Evolutionary conservation across 139 green algal genomes (phyloP).

Genomic region (Tetratostichococcus sp.): DNA sequence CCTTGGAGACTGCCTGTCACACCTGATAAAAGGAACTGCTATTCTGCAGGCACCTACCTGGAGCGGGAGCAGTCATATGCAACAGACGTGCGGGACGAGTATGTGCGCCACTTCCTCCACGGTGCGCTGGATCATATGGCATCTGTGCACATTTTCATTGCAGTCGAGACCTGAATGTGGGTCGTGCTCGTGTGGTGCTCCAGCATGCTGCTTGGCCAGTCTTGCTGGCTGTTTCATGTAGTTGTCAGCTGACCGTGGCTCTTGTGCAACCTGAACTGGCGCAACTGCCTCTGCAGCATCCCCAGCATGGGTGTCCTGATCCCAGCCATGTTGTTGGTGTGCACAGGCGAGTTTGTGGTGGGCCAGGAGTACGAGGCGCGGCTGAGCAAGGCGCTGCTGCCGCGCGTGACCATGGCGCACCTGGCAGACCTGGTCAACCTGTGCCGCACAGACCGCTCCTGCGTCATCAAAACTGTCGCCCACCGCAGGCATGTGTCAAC

Average conservation of each 20-base stretch:
- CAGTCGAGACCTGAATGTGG: too few species aligned
- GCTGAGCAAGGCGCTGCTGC: conserved; percentile 65
- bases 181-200: too few species aligned
- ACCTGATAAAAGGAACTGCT: too few species aligned
- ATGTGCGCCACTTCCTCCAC: conserved; percentile 66
- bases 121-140: not conserved
- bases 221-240: too few species aligned
- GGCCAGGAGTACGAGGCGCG: conserved; percentile 67
- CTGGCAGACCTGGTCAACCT: conserved; percentile 36
- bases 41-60: conserved; percentile 50
- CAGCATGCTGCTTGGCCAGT: too few species aligned
- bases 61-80: conserved; percentile 71
- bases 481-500: conserved; percentile 27
- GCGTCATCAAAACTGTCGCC: conserved; percentile 53
- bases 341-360: conserved; percentile 28
- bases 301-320: too few species aligned
- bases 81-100: conserved; percentile 63
- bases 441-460: conserved; percentile 34
- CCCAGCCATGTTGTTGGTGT: too few species aligned
- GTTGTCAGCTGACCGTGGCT: too few species aligned
- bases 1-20: too few species aligned
- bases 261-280: too few species aligned
- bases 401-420: conserved; percentile 43
- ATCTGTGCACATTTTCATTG: too few species aligned
- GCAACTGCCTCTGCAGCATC: too few species aligned